Percentiles rank a stretch among this genome's conserved stretches.
phyloP scores from a whole-genome alignment of 768 basidiomycete genomes.

The Leucosporidium creatinivorum region DNA sequence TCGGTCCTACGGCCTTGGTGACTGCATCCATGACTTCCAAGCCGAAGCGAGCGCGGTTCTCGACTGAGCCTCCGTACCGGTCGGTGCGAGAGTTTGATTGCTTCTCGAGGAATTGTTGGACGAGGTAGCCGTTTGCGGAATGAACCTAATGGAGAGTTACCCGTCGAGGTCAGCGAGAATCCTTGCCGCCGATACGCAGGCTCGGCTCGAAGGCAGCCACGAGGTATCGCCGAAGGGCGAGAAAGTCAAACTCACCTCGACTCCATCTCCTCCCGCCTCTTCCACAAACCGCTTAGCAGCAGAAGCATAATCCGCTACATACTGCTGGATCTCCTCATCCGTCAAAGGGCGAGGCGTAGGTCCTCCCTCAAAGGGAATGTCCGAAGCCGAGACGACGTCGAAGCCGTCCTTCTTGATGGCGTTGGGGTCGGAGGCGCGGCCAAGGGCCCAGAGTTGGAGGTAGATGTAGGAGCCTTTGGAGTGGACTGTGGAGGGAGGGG shows the following conservation, averaged over 20 bases:
- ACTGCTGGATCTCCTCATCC: constrained; percentile 44
- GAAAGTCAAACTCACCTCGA: constrained; percentile 43
- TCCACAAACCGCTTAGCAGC: constrained; percentile 54
- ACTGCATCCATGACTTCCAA: constrained; percentile 54
- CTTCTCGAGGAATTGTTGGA: constrained; percentile 27
- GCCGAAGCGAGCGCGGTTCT: constrained; percentile 53
- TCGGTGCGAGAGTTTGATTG: constrained; percentile 38
- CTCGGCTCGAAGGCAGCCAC: too few relatives aligned
- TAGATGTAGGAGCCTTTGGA: constrained; percentile 51
- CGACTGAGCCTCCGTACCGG: constrained; percentile 59
- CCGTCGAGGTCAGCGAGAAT: too few relatives aligned
- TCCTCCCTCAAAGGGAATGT: constrained; percentile 22
- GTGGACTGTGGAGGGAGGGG: constrained; percentile 46
- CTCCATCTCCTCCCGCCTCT: constrained; percentile 65
- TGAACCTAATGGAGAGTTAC: not conserved
- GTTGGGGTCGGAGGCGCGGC: constrained; percentile 42
- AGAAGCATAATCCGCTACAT: constrained; percentile 48
- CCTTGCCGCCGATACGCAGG: too few relatives aligned
- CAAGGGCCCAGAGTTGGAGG: constrained; percentile 56
- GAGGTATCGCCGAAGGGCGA: too few relatives aligned
- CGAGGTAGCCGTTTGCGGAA: constrained; percentile 21
- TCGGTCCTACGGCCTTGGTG: constrained; percentile 50
- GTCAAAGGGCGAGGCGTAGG: constrained; percentile 22
- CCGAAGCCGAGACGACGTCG: constrained; percentile 27
- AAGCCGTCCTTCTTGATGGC: constrained; percentile 4